Evolutionary conservation across 495 filamentous ascomycete genomes (phyloP).

Genomic region (Hamigera avellanea): DNA sequence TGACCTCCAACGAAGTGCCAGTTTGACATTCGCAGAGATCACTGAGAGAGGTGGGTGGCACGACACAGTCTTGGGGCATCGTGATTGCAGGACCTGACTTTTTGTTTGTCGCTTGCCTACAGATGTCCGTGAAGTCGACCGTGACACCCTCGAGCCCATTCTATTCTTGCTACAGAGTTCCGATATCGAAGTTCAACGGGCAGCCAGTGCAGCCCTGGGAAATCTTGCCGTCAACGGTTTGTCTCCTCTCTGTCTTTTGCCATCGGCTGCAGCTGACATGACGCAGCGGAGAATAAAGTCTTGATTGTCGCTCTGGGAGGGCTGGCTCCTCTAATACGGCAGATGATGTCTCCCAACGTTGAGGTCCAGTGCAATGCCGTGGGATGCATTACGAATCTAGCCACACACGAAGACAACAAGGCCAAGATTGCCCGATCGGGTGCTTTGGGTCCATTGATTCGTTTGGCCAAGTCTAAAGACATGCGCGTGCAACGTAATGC

Average conservation of each 20-base stretch:
- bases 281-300: conserved; percentile 91
- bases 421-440: conserved; percentile 95
- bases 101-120: conserved; percentile 1
- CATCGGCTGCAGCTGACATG: conserved; percentile 19
- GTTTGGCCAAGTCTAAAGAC: conserved; percentile 91
- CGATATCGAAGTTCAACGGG: conserved; percentile 94
- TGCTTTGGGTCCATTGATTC: conserved; percentile 78
- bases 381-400: conserved; percentile 95
- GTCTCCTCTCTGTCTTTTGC: conserved; percentile 16
- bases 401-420: conserved; percentile 98
- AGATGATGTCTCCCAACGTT: conserved; percentile 98
- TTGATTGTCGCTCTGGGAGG: conserved; percentile 87
- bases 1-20: conserved; percentile 93
- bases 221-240: conserved; percentile 95
- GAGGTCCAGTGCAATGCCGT: conserved; percentile 99
- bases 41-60: conserved; percentile 78
- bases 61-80: neutral
- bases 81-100: neutral
- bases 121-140: conserved; percentile 96
- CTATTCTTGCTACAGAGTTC: conserved; percentile 87
- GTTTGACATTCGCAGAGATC: conserved; percentile 97
- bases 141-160: conserved; percentile 90
- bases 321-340: conserved; percentile 81
- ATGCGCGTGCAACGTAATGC: conserved; percentile 98
- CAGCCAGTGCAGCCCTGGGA: conserved; percentile 89